phyloP scores from a whole-genome alignment of 2,329 filamentous ascomycete genomes.

The Diaporthe sp. region DNA sequence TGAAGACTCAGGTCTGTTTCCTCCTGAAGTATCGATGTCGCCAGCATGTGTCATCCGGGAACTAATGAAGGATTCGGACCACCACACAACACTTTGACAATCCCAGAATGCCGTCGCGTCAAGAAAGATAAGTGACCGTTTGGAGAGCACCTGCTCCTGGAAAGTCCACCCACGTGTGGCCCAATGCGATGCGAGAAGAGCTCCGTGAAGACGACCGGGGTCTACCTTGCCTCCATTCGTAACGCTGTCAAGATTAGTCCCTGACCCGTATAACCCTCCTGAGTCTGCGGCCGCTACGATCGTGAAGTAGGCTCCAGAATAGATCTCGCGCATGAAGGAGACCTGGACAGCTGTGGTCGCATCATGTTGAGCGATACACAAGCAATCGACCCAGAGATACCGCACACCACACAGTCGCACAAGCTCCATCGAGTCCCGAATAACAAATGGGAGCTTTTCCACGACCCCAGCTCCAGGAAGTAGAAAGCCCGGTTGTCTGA shows the following conservation, averaged over 20 bases:
- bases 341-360: background rate
- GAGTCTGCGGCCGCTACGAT: background rate
- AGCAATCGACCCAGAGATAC: slow-evolving; percentile 17
- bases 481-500: background rate
- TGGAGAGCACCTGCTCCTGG: slow-evolving; percentile 10
- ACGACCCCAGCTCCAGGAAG: too few relatives aligned
- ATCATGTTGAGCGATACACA: slow-evolving; percentile 9
- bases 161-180: slow-evolving; percentile 5
- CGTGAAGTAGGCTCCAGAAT: slow-evolving; percentile 8
- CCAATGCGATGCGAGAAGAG: slow-evolving; percentile 2
- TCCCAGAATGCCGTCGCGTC: slow-evolving; percentile 13
- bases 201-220: background rate
- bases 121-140: background rate
- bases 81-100: slow-evolving; percentile 3
- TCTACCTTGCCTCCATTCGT: background rate
- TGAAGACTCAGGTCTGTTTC: background rate
- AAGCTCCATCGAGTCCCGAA: background rate
- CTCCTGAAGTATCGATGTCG: background rate
- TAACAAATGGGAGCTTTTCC: background rate
- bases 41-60: background rate
- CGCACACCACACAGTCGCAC: background rate
- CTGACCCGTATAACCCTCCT: background rate
- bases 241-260: background rate
- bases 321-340: background rate
- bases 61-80: background rate